Evolutionary conservation across 352 stramenopile genomes (phyloP).

Genomic region (Pythium sukuiense): DNA sequence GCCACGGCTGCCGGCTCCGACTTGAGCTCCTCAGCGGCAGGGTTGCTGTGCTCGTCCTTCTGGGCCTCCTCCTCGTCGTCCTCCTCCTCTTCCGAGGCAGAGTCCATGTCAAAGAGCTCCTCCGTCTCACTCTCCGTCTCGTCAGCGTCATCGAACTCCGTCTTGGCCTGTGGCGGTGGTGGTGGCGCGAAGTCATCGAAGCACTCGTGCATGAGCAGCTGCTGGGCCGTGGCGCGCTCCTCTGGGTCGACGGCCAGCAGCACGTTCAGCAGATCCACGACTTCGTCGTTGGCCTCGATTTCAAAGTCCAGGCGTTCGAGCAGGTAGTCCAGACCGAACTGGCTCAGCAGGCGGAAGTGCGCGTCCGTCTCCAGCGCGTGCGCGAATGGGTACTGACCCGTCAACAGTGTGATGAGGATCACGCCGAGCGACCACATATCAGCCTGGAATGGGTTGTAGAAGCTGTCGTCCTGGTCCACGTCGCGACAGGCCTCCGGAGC

Average conservation of each 20-base stretch:
- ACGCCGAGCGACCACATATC: conserved; percentile 85
- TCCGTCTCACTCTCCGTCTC: conserved; percentile 5
- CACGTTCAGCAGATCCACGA: conserved; percentile 54
- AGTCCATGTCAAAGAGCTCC: background rate
- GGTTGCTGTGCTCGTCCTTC: conserved; percentile 9
- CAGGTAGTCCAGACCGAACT: conserved; percentile 65
- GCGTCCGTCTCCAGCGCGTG: conserved; percentile 54
- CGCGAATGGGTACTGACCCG: conserved; percentile 61
- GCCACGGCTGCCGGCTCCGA: background rate
- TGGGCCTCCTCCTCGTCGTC: background rate
- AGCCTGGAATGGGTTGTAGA: conserved; percentile 60
- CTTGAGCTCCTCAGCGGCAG: background rate
- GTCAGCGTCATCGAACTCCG: background rate
- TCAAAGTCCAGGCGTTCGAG: conserved; percentile 69
- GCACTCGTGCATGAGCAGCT: conserved; percentile 45
- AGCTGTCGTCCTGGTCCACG: conserved; percentile 22
- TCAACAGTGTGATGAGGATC: conserved; percentile 77
- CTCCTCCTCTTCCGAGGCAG: conserved; percentile 4
- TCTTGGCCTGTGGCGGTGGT: background rate
- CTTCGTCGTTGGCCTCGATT: conserved; percentile 31
- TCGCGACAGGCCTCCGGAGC: conserved; percentile 59
- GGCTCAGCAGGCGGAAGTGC: conserved; percentile 54
- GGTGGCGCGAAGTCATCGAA: conserved; percentile 28
- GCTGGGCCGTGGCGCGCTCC: conserved; percentile 39
- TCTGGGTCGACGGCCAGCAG: conserved; percentile 54